Evolutionary conservation across 2,329 filamentous ascomycete genomes (phyloP).

Genomic region (Uncinocarpus reesii): DNA sequence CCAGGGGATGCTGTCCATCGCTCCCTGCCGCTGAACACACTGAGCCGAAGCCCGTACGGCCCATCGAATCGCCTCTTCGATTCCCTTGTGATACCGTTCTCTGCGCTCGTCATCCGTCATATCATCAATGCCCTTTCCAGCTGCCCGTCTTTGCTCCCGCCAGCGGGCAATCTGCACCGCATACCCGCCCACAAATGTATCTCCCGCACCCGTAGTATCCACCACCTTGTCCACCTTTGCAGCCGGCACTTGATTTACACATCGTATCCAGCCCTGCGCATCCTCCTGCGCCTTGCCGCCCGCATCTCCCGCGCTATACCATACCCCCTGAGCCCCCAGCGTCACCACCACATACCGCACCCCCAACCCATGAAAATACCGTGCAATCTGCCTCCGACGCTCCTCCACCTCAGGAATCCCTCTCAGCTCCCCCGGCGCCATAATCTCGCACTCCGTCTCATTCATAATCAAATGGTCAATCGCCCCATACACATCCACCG

Average conservation of each 20-base stretch:
- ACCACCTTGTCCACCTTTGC: conserved; percentile 62
- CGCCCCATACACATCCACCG: conserved; percentile 52
- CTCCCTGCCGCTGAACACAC: conserved; percentile 37
- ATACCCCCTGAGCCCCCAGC: conserved; percentile 69
- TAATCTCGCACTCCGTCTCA: conserved; percentile 73
- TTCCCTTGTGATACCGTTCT: conserved; percentile 35
- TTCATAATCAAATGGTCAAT: conserved; percentile 79
- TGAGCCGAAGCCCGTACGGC: conserved; percentile 38
- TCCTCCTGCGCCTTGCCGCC: conserved; percentile 35
- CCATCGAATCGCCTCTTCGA: conserved; percentile 36
- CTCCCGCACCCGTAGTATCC: conserved; percentile 87
- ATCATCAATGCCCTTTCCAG: conserved; percentile 44
- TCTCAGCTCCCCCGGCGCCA: conserved; percentile 45
- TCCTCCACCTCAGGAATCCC: conserved; percentile 29
- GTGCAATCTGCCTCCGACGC: conserved; percentile 45
- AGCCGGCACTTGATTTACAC: conserved; percentile 44
- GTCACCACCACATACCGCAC: conserved; percentile 74
- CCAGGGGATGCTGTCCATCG: conserved; percentile 42
- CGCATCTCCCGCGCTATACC: conserved; percentile 46
- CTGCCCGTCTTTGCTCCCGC: conserved; percentile 33
- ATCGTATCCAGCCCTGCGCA: conserved; percentile 20
- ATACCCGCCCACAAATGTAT: conserved; percentile 88
- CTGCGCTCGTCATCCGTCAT: conserved; percentile 28
- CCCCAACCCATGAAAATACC: conserved; percentile 56
- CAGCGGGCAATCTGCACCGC: conserved; percentile 58